Evolutionary conservation across 2,329 filamentous ascomycete genomes (phyloP).

Genomic region (Xylaria sp.): DNA sequence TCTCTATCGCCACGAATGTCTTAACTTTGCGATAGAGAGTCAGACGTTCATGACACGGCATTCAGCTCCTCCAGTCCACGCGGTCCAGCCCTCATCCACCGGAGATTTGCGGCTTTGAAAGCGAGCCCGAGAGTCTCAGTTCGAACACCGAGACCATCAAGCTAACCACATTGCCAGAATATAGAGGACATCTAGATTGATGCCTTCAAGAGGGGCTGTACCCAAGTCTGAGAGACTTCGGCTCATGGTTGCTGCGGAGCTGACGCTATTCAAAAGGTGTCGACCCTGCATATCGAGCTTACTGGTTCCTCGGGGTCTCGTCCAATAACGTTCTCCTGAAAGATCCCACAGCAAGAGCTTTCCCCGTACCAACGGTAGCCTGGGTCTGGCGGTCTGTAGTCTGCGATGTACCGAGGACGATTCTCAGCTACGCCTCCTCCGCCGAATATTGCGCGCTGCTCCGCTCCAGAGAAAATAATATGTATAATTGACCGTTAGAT

Average conservation of each 20-base stretch:
- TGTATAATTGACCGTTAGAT: conserved; percentile 7
- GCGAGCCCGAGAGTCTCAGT: neutral
- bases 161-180: neutral
- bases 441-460: conserved; percentile 4
- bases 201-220: neutral
- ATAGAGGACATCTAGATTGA: neutral
- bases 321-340: conserved; percentile 20
- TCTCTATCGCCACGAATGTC: neutral
- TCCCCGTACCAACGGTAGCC: neutral
- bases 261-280: conserved; percentile 6
- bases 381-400: conserved; percentile 6
- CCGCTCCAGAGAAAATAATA: conserved; percentile 1
- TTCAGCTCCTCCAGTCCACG: neutral
- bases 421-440: conserved; percentile 28
- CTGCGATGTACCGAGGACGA: neutral
- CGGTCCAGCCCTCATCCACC: neutral
- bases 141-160: conserved; percentile 14
- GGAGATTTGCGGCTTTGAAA: conserved; percentile 11
- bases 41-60: neutral
- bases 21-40: conserved; percentile 1
- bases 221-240: conserved; percentile 1
- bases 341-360: neutral
- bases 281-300: conserved; percentile 27
- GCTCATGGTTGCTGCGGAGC: conserved; percentile 16
- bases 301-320: conserved; percentile 22